Evolutionary conservation across 1,139 yeast species (phyloP).

Genomic region (Magnusiomyces suaveolens): DNA sequence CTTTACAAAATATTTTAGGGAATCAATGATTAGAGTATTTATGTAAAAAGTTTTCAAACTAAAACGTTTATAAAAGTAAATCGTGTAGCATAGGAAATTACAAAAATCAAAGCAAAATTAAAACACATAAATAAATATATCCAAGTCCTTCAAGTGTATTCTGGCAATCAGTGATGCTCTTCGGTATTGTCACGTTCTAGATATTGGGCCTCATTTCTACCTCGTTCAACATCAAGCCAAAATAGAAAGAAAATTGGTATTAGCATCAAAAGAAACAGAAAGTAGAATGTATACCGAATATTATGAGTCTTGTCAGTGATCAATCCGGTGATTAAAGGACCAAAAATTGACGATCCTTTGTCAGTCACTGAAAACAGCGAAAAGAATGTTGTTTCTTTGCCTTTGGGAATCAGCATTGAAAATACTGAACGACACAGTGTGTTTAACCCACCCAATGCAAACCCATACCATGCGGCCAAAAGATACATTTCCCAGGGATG

Average conservation of each 20-base stretch:
- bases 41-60: too few species aligned
- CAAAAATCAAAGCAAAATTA: background rate
- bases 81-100: too few species aligned
- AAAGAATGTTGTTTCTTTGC: slow-evolving; percentile 61
- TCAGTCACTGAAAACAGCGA: slow-evolving; percentile 64
- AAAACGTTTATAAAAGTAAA: too few species aligned
- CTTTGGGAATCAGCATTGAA: slow-evolving; percentile 55
- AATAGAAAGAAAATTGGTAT: slow-evolving; percentile 44
- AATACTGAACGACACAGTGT: slow-evolving; percentile 56
- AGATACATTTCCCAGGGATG: slow-evolving; percentile 55
- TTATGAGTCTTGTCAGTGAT: slow-evolving; percentile 60
- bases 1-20: too few species aligned
- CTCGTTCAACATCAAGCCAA: slow-evolving; percentile 47
- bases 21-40: too few species aligned
- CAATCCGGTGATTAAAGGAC: slow-evolving; percentile 56
- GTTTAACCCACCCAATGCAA: slow-evolving; percentile 57
- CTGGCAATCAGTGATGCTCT: slow-evolving; percentile 6
- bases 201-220: slow-evolving; percentile 32
- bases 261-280: slow-evolving; percentile 43
- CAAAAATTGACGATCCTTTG: slow-evolving; percentile 61
- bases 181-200: slow-evolving; percentile 19
- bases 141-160: too few species aligned
- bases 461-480: slow-evolving; percentile 61
- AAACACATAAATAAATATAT: too few species aligned
- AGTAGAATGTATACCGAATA: slow-evolving; percentile 56